These are phyloP conservation scores for Umbelopsis sp. DNA, from an alignment of 192 early-diverging fungal genomes.

Conservation along the genomic window DNA sequence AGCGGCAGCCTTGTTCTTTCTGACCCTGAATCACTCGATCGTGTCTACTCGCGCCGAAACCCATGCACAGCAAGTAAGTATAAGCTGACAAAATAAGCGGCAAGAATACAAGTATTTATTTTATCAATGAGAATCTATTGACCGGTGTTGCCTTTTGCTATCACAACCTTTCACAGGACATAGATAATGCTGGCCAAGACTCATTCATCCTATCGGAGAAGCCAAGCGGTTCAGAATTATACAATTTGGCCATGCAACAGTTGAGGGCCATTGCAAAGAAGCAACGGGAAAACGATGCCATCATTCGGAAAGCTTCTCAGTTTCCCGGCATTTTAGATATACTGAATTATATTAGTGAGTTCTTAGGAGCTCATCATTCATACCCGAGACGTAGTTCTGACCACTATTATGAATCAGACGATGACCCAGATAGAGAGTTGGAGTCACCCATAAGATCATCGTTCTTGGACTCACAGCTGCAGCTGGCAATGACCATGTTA, in stretches of 20 bases:
- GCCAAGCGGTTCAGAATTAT: slow-evolving; percentile 16
- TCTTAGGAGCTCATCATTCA: slow-evolving; percentile 7
- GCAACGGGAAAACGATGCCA: neutral
- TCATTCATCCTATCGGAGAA: neutral
- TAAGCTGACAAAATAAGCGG: too few relatives aligned
- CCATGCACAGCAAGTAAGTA: too few relatives aligned
- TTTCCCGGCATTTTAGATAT: neutral
- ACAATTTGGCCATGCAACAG: slow-evolving; percentile 24
- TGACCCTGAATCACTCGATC: too few relatives aligned
- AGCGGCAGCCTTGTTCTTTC: too few relatives aligned
- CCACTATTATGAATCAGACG: neutral
- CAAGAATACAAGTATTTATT: too few relatives aligned
- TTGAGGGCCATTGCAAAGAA: slow-evolving; percentile 12
- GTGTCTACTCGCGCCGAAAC: too few relatives aligned
- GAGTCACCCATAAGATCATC: neutral
- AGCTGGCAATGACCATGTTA: slow-evolving; percentile 37
- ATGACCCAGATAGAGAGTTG: neutral
- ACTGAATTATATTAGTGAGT: slow-evolving; percentile 6
- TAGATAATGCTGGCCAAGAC: neutral
- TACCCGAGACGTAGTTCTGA: neutral
- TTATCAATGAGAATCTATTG: too few relatives aligned
- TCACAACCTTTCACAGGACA: neutral
- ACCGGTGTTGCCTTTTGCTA: neutral
- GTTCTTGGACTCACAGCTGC: neutral
- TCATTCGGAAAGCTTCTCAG: neutral